Percentiles rank a stretch among this genome's conserved stretches.
These are phyloP conservation scores for Fistulifera pelliculosa DNA, from an alignment of 108 stramenopile genomes.

Conservation along the genomic window DNA sequence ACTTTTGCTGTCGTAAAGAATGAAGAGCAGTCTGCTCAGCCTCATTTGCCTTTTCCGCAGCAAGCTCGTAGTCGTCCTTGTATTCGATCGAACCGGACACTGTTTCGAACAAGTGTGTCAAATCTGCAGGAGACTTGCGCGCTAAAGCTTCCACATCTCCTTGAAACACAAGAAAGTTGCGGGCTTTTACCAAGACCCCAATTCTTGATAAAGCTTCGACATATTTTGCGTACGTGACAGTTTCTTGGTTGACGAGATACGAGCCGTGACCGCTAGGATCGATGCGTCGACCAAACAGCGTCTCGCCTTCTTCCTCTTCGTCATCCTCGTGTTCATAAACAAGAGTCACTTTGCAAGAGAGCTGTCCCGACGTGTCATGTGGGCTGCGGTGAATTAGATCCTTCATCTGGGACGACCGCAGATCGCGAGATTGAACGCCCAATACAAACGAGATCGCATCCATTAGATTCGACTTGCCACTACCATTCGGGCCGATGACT, in stretches of 20 bases:
- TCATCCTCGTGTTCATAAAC: constrained; percentile 43
- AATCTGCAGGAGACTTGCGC: constrained; percentile 82
- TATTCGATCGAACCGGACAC: constrained; percentile 78
- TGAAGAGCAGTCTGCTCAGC: constrained; percentile 81
- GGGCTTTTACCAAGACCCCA: constrained; percentile 94
- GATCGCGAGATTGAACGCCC: constrained; percentile 90
- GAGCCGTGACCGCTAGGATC: constrained; percentile 69
- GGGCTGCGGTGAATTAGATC: constrained; percentile 92
- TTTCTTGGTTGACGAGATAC: constrained; percentile 77
- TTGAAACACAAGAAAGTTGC: constrained; percentile 99
- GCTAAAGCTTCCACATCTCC: constrained; percentile 98
- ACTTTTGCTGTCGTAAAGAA: constrained; percentile 86
- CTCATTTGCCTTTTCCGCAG: constrained; percentile 72
- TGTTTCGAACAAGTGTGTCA: constrained; percentile 92
- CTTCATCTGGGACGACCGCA: constrained; percentile 86
- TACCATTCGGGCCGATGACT: constrained; percentile 22
- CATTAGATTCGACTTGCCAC: constrained; percentile 84
- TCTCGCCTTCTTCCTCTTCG: constrained; percentile 11
- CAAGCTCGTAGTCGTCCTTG: constrained; percentile 74
- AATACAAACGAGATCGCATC: constrained; percentile 96
- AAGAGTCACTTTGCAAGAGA: constrained; percentile 63
- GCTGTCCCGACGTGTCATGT: constrained; percentile 16
- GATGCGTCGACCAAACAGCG: constrained; percentile 82
- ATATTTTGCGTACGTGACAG: constrained; percentile 78
- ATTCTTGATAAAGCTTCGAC: constrained; percentile 75